phyloP scores from a whole-genome alignment of 2,329 filamentous ascomycete species.

The Penicillium decumbens region DNA sequence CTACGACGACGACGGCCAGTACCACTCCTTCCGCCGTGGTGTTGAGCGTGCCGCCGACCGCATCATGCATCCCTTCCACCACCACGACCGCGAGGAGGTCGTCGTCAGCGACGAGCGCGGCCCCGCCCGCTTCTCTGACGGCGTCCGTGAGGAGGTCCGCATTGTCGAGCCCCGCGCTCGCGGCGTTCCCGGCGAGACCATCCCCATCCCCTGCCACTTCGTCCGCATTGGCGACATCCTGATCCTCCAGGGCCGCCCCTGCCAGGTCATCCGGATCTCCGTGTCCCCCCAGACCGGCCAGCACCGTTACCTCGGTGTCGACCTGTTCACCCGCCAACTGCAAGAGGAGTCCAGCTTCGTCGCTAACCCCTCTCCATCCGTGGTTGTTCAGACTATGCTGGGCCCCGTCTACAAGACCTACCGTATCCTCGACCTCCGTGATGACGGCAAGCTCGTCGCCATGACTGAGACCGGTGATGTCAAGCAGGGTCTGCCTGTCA shows the following conservation, averaged over 20 bases:
- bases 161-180: constrained; percentile 49
- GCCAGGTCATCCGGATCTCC: constrained; percentile 99
- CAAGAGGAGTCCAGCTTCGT: constrained; percentile 98
- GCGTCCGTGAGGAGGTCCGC: constrained; percentile 47
- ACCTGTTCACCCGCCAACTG: constrained; percentile 99
- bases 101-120: constrained; percentile 42
- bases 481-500: constrained; percentile 89
- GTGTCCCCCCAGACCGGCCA: constrained; percentile 96
- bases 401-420: constrained; percentile 99
- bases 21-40: constrained; percentile 69
- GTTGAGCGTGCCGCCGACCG: constrained; percentile 63
- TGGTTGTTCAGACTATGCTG: constrained; percentile 98
- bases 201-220: constrained; percentile 99
- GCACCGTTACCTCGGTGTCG: constrained; percentile 99
- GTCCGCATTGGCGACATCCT: constrained; percentile 98
- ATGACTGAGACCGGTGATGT: constrained; percentile 99
- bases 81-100: constrained; percentile 45
- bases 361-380: constrained; percentile 92
- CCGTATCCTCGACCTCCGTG: constrained; percentile 94
- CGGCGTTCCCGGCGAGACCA: constrained; percentile 65
- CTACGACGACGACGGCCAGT: constrained; percentile 73
- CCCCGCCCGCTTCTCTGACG: constrained; percentile 43
- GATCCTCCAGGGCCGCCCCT: constrained; percentile 97
- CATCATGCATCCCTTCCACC: constrained; percentile 60
- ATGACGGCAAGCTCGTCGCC: constrained; percentile 75